These are phyloP conservation scores for Infundibulicybe gibba DNA, from an alignment of 768 basidiomycete genomes.

Conservation along the genomic window DNA sequence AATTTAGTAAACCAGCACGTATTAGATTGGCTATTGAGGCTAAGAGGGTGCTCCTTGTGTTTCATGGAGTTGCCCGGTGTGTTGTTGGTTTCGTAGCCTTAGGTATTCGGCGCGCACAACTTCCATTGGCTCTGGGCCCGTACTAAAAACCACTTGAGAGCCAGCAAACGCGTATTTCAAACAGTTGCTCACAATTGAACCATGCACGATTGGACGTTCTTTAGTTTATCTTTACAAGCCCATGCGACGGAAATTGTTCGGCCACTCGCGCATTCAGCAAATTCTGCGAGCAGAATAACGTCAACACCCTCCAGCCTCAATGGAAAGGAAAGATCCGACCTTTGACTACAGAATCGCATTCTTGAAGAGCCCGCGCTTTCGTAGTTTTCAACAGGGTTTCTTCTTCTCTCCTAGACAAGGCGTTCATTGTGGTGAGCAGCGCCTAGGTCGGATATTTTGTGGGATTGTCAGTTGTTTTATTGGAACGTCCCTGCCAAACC, in stretches of 20 bases:
- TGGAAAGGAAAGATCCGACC: too few species aligned
- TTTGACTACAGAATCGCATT: constrained; percentile 75
- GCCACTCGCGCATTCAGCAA: constrained; percentile 80
- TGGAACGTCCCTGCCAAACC: background rate
- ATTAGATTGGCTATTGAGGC: too few species aligned
- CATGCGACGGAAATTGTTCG: constrained; percentile 83
- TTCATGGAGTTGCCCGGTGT: constrained; percentile 10
- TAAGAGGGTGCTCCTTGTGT: background rate
- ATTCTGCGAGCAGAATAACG: constrained; percentile 44
- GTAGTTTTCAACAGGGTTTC: constrained; percentile 81
- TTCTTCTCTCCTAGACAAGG: constrained; percentile 85
- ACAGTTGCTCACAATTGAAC: constrained; percentile 61
- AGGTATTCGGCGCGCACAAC: constrained; percentile 69
- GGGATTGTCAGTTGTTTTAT: background rate
- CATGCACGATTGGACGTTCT: constrained; percentile 75
- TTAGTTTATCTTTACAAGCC: constrained; percentile 72
- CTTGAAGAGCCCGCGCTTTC: constrained; percentile 73
- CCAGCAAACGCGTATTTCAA: constrained; percentile 1
- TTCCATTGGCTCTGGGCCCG: constrained; percentile 73
- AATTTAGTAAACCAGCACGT: too few species aligned
- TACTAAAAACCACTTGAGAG: constrained; percentile 39
- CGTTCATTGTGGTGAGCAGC: constrained; percentile 70
- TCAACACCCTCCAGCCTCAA: constrained; percentile 3
- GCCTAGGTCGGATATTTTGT: too few species aligned
- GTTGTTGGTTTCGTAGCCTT: constrained; percentile 50